Base-by-base conservation (phyloP, 1,139 yeast genomes). In the Nakaseomyces glabratus region DNA sequence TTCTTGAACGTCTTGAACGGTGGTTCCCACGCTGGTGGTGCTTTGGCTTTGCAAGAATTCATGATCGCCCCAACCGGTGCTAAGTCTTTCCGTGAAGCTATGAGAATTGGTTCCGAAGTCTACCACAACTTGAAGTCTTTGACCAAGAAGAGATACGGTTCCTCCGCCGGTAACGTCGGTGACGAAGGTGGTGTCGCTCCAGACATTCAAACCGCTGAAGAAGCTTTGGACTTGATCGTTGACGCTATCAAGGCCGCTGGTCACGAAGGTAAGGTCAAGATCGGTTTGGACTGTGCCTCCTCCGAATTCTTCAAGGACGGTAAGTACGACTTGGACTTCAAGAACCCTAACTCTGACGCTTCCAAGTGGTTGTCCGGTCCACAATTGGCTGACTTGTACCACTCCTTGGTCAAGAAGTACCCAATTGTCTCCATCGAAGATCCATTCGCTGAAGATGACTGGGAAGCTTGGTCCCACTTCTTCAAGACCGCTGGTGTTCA, bases 141-240 rank as follows among this genome's bases (percentile, higher is more conserved):
- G 57, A 79, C 96, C 64, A 82, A 82, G 77, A 76, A 82, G 76
- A 73, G 69, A 65, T 88, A 86, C 76, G 97, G 97, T 63, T 79
- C 82, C 61, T 79, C 93, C 46, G 97, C 97, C 58, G 96, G 95
- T 69, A 88, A 88, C 71, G 96, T 88, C 62, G 97, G 97, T 76
- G 97, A 88, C 68, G 96, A 88, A 74, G 96, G 97, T 78, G 97
- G 97, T 75, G 95, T 88, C 72, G 96, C 96, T 57, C 97, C 97
- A 65, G 82, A 84, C 68, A 77, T 88, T 55, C 73, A 79, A 49
- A 74, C 94, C 54, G 86, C 97, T 61, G 82, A 76, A 65, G 96
- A 88, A 73, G 96, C 96, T 52, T 72, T 88, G 55, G 95, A 86
- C 69, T 79, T 88, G 65, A 84, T 88, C 63, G 73, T 76, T 55